Conservation (phyloP, 1,139 yeast genomes). For the Suhomyces yuchorum region DNA sequence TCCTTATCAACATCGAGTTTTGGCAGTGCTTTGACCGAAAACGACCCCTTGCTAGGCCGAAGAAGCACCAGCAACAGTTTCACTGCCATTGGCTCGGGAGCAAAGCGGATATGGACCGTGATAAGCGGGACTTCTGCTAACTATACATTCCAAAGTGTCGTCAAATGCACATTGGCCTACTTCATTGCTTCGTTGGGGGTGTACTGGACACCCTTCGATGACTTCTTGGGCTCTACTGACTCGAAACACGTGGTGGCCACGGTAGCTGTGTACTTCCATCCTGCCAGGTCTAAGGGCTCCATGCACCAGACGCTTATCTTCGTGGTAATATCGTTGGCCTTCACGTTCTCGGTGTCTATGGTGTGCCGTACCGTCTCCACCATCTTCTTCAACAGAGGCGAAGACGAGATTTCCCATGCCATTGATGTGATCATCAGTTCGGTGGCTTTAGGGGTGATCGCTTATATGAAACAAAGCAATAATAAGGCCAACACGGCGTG, state of each 20-base stretch:
- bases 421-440: constrained; percentile 60
- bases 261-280: constrained; percentile 82
- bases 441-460: constrained; percentile 62
- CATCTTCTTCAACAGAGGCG: constrained; percentile 46
- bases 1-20: constrained; percentile 28
- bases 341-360: constrained; percentile 58
- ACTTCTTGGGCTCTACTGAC: constrained; percentile 63
- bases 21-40: constrained; percentile 15
- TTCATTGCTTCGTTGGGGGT: constrained; percentile 74
- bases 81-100: constrained; percentile 3
- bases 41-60: constrained; percentile 6
- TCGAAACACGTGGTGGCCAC: constrained; percentile 84
- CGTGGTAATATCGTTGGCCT: constrained; percentile 57
- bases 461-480: constrained; percentile 69
- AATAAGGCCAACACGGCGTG: constrained; percentile 77
- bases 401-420: constrained; percentile 53
- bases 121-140: neutral
- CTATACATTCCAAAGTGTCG: constrained; percentile 29
- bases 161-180: constrained; percentile 74
- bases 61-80: constrained; percentile 4
- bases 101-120: neutral
- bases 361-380: constrained; percentile 58
- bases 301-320: constrained; percentile 75
- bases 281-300: constrained; percentile 76
- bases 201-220: constrained; percentile 60